Evolutionary conservation across 345 rosid species (phyloP), one percentile per base, ranked within the genome.

Genomic region (Eucalyptus albens): DNA sequence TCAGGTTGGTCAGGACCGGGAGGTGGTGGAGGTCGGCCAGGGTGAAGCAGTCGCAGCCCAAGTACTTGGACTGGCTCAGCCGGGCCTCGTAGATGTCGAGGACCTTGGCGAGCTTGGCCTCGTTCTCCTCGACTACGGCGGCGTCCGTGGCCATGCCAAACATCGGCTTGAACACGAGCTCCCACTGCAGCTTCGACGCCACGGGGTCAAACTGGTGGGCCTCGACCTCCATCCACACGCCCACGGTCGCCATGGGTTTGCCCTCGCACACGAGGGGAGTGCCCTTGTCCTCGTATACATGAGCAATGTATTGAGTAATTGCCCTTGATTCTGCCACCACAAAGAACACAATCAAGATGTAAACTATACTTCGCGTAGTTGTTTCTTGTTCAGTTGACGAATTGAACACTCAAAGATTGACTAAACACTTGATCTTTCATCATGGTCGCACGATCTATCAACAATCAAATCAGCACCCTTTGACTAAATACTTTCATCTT

Each of bases 311-410:
- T 47, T 90, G 90, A 40, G 96, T 95, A 27, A 95, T 94, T 33
- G 99, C 99, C 93, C 98, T 96, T 69, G 99, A 97, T 89, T 97
- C 98, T 97, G 93, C 53, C 16, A 91, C 83, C n/a, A 21, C 31
- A 88, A 88, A 90, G 49, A 83, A 17, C 62, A 40, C 9, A 59
- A 62, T 59, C 50, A 42, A 31, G 31, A 82, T 11, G 2, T 17
- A 40, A 26, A 21, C 13, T 19, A 49, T 22, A 9, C 17, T 49
- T 27, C 50, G 89, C 83, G 22, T 31, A 24, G 50, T 15, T 37
- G n/a, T 50, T 88, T 65, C 55, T 14, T 31, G 80, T 31, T n/a
- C 80, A 67, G 22, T 16, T 16, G 80, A 31, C 80, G 9, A 21
- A 67, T 31, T 67, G 42, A 67, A 31, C 42, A 8, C 42, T 16